phyloP scores from a whole-genome alignment of 352 stramenopile genomes.

The Albugo candida region DNA sequence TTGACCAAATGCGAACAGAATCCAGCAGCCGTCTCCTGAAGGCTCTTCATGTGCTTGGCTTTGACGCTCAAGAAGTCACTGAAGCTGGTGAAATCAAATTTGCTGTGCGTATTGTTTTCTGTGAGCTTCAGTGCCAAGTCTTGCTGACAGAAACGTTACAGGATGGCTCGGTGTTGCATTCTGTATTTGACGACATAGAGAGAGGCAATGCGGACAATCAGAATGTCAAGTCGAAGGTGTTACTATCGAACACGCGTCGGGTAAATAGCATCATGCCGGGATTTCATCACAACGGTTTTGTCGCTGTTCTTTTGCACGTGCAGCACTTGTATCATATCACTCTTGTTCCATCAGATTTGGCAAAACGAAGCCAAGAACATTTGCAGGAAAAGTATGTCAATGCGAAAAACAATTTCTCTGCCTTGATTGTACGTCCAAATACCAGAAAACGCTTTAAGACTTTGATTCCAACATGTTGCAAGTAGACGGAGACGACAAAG shows the following conservation, averaged over 20 bases:
- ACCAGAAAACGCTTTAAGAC: neutral
- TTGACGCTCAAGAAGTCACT: constrained; percentile 58
- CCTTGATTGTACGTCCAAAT: constrained; percentile 25
- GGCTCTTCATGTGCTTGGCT: constrained; percentile 53
- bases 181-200: constrained; percentile 23
- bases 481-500: constrained; percentile 43
- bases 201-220: neutral
- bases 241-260: neutral
- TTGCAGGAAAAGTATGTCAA: constrained; percentile 61
- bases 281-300: neutral
- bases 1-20: constrained; percentile 43
- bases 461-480: too few relatives aligned
- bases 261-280: too few relatives aligned
- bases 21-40: constrained; percentile 61
- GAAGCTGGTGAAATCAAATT: constrained; percentile 69
- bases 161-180: constrained; percentile 47
- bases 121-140: neutral
- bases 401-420: constrained; percentile 56
- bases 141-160: constrained; percentile 6
- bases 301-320: neutral
- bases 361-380: constrained; percentile 32
- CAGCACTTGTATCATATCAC: constrained; percentile 3
- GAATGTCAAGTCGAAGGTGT: too few relatives aligned
- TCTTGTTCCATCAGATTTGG: neutral
- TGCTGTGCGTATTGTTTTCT: constrained; percentile 17